Evolutionary conservation across 2,329 filamentous ascomycete genomes (phyloP).

Genomic region (Colletotrichum sp.): DNA sequence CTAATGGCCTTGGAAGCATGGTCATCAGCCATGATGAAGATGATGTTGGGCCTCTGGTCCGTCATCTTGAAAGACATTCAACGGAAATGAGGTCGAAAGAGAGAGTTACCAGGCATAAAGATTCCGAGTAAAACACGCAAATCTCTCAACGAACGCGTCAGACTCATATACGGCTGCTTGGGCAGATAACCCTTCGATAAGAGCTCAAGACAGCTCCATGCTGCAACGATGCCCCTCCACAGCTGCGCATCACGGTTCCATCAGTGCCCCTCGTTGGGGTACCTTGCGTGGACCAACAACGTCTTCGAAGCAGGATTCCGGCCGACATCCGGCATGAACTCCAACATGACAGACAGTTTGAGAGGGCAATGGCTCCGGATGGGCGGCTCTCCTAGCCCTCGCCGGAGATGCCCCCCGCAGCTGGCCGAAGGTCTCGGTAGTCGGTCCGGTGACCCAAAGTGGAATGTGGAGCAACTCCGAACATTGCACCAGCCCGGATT

Average conservation of each 20-base stretch:
- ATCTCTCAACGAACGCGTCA: background rate
- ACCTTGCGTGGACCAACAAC: no score
- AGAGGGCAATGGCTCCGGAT: background rate
- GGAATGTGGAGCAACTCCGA: background rate
- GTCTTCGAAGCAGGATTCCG: background rate
- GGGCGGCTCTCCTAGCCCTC: background rate
- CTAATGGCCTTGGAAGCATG: constrained; percentile 55
- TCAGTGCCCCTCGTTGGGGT: background rate
- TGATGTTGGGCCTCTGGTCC: constrained; percentile 28
- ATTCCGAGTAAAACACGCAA: background rate
- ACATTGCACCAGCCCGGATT: background rate
- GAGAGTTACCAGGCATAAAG: background rate
- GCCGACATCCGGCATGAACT: background rate
- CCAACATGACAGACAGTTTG: background rate
- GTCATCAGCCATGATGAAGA: constrained; percentile 61
- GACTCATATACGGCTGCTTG: background rate
- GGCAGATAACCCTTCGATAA: background rate
- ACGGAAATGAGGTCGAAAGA: background rate
- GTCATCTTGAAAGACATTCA: background rate
- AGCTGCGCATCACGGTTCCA: background rate
- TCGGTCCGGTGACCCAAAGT: constrained; percentile 2
- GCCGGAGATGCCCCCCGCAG: background rate
- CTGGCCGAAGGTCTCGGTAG: background rate
- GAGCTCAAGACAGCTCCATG: background rate
- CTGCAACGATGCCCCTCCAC: background rate